Base-by-base conservation (phyloP, 192 early-diverging fungal genomes). In the Chytriomyces hyalinus region DNA sequence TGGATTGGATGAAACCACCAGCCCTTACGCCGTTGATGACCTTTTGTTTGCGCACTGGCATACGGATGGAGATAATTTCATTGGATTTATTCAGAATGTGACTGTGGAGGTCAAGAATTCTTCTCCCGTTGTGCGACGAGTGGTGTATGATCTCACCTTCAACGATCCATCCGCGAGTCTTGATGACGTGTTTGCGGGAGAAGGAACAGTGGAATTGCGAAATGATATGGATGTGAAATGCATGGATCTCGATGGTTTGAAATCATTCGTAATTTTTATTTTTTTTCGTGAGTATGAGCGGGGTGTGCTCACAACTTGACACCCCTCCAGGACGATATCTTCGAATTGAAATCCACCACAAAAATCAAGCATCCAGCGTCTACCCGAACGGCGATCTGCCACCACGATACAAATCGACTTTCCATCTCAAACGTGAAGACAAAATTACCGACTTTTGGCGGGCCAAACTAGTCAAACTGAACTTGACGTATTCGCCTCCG, bases 21-120 rank as follows among this genome's bases (percentile, higher is more conserved):
- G 47, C 11, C 65, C 65, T 4, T 61, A 63, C 70, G 15, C 13
- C 70, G 28, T 45, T n/a, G 61, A 70, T 10, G 50, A 68, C 20
- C 45, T 79, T 45, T 6, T 74, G 17, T 81, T 81, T 67, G 69
- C 64, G 10, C 80, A 82, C 61, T 84, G 83, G 83, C 83, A 84
- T 69, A 70, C 78, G n/a, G 83, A 84, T 49, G 83, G 83, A 3
- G 83, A 84, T 68, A 84, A 82, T 61, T 84, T 80, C 46, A 59
- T 63, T 22, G 83, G 80, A 7, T 49, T 57, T 59, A 63, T 84
- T 13, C 47, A 68, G 11, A 49, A 80, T 28, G 78, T 84, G 13
- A 49, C 22, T 20, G 26, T 84, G 8, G 76, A 77, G 36, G 61
- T 78, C 10, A 49, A 51, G 61, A n/a, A 53, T 26, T 26, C 45